Evolutionary conservation across 108 stramenopile genomes (phyloP).

Genomic region (Cyclotella baltica): DNA sequence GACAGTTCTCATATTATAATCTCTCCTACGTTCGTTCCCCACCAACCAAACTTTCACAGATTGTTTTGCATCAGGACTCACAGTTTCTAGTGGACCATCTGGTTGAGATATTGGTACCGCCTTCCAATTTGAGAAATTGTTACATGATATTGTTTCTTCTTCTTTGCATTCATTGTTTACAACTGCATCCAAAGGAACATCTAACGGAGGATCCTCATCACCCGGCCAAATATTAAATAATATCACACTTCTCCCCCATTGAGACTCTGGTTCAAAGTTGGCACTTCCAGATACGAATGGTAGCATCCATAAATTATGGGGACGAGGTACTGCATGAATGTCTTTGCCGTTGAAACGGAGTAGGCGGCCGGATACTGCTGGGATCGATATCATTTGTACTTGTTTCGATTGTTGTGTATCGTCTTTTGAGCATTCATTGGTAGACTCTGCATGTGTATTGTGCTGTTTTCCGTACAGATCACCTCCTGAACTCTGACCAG

Average conservation of each 20-base stretch:
- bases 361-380: conserved; percentile 70
- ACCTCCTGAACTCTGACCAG: conserved; percentile 60
- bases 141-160: conserved; percentile 22
- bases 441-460: not conserved
- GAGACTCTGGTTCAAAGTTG: conserved; percentile 53
- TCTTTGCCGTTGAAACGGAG: conserved; percentile 72
- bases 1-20: conserved; percentile 62
- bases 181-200: conserved; percentile 52
- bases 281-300: conserved; percentile 67
- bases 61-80: conserved; percentile 27
- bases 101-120: conserved; percentile 4
- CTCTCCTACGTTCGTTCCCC: conserved; percentile 67
- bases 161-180: not conserved
- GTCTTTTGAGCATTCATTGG: not conserved
- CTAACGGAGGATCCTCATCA: conserved; percentile 60
- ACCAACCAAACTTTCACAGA: conserved; percentile 79
- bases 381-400: conserved; percentile 62
- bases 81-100: not conserved
- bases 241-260: conserved; percentile 77
- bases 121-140: conserved; percentile 34
- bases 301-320: conserved; percentile 72
- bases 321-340: conserved; percentile 83
- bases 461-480: conserved; percentile 47
- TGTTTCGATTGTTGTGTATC: conserved; percentile 6
- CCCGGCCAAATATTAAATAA: conserved; percentile 82